A percentile compares a stretch with the other conserved stretches of the same genome.
Conservation (phyloP, 257 asterid genomes). For the Ehretia macrophylla region DNA sequence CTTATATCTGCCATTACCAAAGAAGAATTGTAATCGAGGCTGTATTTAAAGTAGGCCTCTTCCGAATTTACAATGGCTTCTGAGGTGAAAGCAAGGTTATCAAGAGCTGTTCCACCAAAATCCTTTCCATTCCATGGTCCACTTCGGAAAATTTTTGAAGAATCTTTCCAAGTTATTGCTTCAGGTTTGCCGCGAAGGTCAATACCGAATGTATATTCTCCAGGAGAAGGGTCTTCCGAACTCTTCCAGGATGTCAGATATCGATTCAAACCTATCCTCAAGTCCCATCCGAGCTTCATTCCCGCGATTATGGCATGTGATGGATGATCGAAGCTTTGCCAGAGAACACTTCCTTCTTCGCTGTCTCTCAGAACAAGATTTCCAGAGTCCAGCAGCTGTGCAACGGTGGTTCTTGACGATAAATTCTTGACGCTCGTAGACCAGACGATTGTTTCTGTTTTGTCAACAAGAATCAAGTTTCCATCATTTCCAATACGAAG, state of each 20-base stretch:
- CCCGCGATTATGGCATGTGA: slow-evolving; percentile 21
- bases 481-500: slow-evolving; percentile 8
- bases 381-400: slow-evolving; percentile 29
- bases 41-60: slow-evolving; percentile 22
- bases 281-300: slow-evolving; percentile 31
- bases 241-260: slow-evolving; percentile 30
- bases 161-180: slow-evolving; percentile 1
- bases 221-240: slow-evolving; percentile 35
- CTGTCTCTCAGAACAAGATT: slow-evolving; percentile 30
- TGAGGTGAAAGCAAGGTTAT: neutral
- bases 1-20: slow-evolving; percentile 18
- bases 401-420: slow-evolving; percentile 15
- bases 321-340: slow-evolving; percentile 36
- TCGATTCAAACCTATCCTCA: slow-evolving; percentile 16
- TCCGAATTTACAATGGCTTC: slow-evolving; percentile 7
- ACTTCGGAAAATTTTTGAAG: slow-evolving; percentile 7
- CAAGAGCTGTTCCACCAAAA: slow-evolving; percentile 24
- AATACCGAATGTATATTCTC: slow-evolving; percentile 16
- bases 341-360: slow-evolving; percentile 14
- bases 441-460: slow-evolving; percentile 12
- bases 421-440: slow-evolving; percentile 9
- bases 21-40: slow-evolving; percentile 15
- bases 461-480: slow-evolving; percentile 2
- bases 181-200: slow-evolving; percentile 38
- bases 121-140: slow-evolving; percentile 55